These are phyloP conservation scores for Butyriboletus loyo DNA, from an alignment of 768 basidiomycete genomes.

Conservation along the genomic window DNA sequence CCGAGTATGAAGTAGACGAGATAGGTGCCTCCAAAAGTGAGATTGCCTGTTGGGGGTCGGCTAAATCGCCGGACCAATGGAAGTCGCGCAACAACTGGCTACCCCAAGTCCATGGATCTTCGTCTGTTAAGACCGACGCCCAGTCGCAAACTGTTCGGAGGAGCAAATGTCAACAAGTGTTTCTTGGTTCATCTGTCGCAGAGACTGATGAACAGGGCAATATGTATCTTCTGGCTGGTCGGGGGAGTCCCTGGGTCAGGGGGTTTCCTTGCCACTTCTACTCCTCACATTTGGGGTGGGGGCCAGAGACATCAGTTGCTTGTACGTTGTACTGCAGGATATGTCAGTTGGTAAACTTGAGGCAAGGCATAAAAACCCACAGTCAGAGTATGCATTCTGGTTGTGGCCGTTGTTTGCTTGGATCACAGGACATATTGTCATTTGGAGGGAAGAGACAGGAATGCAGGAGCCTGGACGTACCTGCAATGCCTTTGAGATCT, in stretches of 20 bases:
- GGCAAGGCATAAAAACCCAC: neutral
- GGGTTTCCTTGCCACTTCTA: no score
- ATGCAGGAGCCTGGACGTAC: neutral
- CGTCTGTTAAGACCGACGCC: neutral
- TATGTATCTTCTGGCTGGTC: neutral
- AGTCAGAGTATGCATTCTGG: neutral
- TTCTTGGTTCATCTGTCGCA: neutral
- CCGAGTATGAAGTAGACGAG: neutral
- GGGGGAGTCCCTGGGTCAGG: neutral
- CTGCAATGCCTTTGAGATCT: neutral
- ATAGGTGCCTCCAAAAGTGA: neutral
- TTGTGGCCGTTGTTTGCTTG: neutral
- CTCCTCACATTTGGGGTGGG: neutral
- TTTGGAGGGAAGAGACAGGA: neutral
- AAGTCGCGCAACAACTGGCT: neutral
- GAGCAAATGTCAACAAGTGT: neutral
- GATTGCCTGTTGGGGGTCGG: conserved; percentile 3
- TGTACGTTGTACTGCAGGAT: neutral
- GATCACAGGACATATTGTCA: neutral
- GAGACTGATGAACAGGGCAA: neutral
- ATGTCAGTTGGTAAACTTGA: neutral
- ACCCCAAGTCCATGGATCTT: neutral
- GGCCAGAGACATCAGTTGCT: no score
- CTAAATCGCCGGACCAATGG: neutral
- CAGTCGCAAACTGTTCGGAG: neutral